phyloP scores from a whole-genome alignment of 192 early-diverging fungal genomes.

The Mortierella antarctica region DNA sequence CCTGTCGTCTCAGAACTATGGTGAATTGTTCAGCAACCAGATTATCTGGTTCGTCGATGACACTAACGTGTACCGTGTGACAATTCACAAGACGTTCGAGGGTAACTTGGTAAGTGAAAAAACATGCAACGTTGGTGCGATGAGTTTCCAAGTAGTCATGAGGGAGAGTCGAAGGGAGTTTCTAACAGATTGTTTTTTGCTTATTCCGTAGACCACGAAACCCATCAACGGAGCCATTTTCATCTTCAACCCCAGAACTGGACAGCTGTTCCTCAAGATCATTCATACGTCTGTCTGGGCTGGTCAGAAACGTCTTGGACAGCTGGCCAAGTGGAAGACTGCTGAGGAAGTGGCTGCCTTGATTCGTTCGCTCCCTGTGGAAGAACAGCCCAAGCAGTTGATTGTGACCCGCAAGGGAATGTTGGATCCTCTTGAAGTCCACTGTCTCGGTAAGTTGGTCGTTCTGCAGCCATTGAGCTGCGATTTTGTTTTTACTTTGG shows the following conservation, averaged over 20 bases:
- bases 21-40: conserved; percentile 97
- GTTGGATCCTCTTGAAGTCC: conserved; percentile 98
- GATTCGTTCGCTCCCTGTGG: conserved; percentile 97
- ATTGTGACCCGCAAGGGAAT: conserved; percentile 99
- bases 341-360: conserved; percentile 99
- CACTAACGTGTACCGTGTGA: conserved; percentile 99
- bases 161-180: background rate
- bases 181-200: background rate
- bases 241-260: conserved; percentile 98
- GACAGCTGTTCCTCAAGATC: conserved; percentile 98
- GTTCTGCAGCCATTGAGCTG: background rate
- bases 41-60: conserved; percentile 99
- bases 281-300: conserved; percentile 99
- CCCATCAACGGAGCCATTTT: conserved; percentile 99
- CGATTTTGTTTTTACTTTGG: background rate
- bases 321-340: conserved; percentile 99
- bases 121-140: too few species aligned
- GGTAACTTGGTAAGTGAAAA: conserved; percentile 83
- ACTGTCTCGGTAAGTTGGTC: conserved; percentile 64
- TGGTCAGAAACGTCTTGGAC: conserved; percentile 98
- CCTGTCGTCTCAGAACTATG: conserved; percentile 93
- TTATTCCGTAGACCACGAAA: conserved; percentile 77
- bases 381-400: conserved; percentile 99
- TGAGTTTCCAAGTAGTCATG: too few species aligned
- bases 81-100: conserved; percentile 99